Conservation (phyloP, 495 filamentous ascomycete genomes). For the Penicillium roqueforti region DNA sequence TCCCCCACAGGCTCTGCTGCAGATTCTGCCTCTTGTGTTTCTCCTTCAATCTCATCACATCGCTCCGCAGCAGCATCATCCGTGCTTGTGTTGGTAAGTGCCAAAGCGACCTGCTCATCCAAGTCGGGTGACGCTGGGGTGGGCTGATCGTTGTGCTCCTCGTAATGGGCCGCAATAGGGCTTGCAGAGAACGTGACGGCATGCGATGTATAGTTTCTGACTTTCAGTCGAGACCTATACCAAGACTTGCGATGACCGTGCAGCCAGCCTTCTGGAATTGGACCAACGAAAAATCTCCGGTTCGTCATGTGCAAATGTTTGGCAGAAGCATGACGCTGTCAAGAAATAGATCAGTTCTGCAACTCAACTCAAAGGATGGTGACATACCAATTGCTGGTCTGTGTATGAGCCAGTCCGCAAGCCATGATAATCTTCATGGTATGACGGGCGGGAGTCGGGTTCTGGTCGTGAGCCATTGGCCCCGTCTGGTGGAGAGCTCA, state of each 20-base stretch:
- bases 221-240: conserved; percentile 52
- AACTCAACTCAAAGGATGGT: neutral
- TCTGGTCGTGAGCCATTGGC: conserved; percentile 19
- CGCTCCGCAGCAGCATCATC: conserved; percentile 11
- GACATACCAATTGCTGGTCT: conserved; percentile 50
- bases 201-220: conserved; percentile 55
- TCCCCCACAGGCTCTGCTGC: conserved; percentile 17
- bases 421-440: conserved; percentile 31
- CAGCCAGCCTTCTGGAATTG: conserved; percentile 65
- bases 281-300: conserved; percentile 63
- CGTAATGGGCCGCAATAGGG: conserved; percentile 37
- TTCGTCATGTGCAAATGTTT: conserved; percentile 61
- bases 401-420: conserved; percentile 49
- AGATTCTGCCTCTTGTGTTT: conserved; percentile 15
- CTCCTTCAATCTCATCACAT: conserved; percentile 5
- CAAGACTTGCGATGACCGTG: conserved; percentile 61
- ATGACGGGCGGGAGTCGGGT: conserved; percentile 10
- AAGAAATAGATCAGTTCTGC: neutral
- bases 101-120: conserved; percentile 22
- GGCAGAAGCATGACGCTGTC: conserved; percentile 57
- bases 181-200: conserved; percentile 52
- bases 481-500: conserved; percentile 26
- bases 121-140: conserved; percentile 30
- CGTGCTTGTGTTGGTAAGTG: conserved; percentile 18
- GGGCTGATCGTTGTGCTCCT: conserved; percentile 36